phyloP scores from a whole-genome alignment of 805 yeast species.

The Kazachstania taianensis region DNA sequence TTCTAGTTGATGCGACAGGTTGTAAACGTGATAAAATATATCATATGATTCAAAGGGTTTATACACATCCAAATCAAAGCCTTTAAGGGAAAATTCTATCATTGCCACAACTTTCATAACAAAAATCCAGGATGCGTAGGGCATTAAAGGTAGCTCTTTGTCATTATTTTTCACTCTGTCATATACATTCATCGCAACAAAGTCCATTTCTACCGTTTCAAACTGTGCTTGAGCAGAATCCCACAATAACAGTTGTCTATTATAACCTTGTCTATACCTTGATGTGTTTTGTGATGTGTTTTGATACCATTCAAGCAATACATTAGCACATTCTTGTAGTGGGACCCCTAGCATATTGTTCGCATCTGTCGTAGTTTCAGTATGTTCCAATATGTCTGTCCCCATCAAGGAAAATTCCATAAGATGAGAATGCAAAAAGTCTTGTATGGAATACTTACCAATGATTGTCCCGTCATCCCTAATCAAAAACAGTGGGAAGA shows the following conservation, averaged over 20 bases:
- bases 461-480: slow-evolving; percentile 52
- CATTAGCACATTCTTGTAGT: slow-evolving; percentile 39
- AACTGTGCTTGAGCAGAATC: slow-evolving; percentile 73
- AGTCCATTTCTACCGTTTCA: slow-evolving; percentile 49
- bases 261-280: slow-evolving; percentile 68
- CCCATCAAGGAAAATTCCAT: slow-evolving; percentile 29
- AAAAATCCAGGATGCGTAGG: slow-evolving; percentile 62
- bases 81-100: slow-evolving; percentile 61
- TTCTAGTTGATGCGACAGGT: slow-evolving; percentile 40
- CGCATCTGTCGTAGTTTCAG: slow-evolving; percentile 1
- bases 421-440: slow-evolving; percentile 35
- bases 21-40: slow-evolving; percentile 59
- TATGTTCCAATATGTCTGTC: slow-evolving; percentile 4
- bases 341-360: slow-evolving; percentile 9
- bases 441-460: slow-evolving; percentile 37
- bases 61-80: slow-evolving; percentile 67
- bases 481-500: slow-evolving; percentile 50
- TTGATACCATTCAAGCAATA: slow-evolving; percentile 36
- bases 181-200: slow-evolving; percentile 27
- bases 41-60: slow-evolving; percentile 57
- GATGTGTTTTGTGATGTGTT: slow-evolving; percentile 58
- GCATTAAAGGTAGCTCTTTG: slow-evolving; percentile 37
- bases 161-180: slow-evolving; percentile 11
- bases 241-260: slow-evolving; percentile 49
- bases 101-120: slow-evolving; percentile 56